Evolutionary conservation across 163 green algal species (phyloP).

Genomic region (Chlorella variabilis): DNA sequence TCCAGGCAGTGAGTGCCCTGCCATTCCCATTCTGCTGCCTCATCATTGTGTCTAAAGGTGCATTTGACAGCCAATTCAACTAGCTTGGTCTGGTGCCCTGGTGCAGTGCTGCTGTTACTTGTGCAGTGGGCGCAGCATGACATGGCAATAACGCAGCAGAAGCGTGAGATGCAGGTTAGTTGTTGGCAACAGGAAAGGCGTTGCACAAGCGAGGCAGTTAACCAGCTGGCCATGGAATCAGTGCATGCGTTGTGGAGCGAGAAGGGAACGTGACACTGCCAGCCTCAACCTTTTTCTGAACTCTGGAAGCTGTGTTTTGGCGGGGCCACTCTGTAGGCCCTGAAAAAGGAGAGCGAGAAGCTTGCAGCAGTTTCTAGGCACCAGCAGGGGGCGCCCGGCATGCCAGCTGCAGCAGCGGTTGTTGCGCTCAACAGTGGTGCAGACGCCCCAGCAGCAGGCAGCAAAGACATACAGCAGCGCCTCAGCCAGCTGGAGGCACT

Average conservation of each 20-base stretch:
- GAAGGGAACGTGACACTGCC: no score
- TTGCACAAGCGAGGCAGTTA: no score
- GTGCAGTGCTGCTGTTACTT: conserved; percentile 32
- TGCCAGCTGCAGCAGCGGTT: neutral
- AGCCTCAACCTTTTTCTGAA: no score
- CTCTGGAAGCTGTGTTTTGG: no score
- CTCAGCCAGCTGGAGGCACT: neutral
- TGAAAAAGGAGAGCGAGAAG: conserved; percentile 11
- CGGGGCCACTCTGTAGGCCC: neutral
- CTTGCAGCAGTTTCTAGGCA: neutral
- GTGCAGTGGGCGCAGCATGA: conserved; percentile 32
- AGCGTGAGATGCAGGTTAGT: neutral
- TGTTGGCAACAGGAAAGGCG: no score
- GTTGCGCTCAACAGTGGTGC: no score
- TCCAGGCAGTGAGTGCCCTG: conserved; percentile 27
- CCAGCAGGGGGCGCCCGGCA: neutral
- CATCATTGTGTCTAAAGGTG: no score
- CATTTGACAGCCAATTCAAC: no score
- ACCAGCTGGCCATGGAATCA: no score
- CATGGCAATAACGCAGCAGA: conserved; percentile 4
- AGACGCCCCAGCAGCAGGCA: neutral
- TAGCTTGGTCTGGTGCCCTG: no score
- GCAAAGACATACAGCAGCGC: neutral
- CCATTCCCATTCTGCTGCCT: neutral
- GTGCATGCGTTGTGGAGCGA: no score